A percentile compares a stretch with the other conserved stretches of the same genome.
Evolutionary conservation across 2,329 filamentous ascomycete species (phyloP).

Genomic region (Stachybotrys chlorohalonatus): DNA sequence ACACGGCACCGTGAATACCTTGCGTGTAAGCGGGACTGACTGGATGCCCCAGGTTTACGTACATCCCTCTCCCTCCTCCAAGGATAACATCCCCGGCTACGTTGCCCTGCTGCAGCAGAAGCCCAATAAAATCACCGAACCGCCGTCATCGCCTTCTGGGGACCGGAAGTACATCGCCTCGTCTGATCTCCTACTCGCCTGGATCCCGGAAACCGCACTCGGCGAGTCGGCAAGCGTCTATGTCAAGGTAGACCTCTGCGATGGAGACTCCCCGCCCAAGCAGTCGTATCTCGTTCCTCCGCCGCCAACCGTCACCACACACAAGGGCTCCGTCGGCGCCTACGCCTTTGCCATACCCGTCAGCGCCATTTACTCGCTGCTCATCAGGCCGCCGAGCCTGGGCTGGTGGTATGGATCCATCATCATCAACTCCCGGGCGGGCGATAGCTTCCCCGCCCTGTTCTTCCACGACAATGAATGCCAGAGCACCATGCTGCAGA

Average conservation of each 20-base stretch:
- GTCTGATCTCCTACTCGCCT: slow-evolving; percentile 77
- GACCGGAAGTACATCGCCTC: slow-evolving; percentile 39
- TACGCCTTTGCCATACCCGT: slow-evolving; percentile 91
- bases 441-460: slow-evolving; percentile 87
- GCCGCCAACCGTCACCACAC: slow-evolving; percentile 74
- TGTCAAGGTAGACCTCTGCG: slow-evolving; percentile 87
- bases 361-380: slow-evolving; percentile 79
- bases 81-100: slow-evolving; percentile 93
- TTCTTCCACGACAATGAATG: slow-evolving; percentile 99
- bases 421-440: slow-evolving; percentile 82
- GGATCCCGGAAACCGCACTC: slow-evolving; percentile 83
- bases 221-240: slow-evolving; percentile 83
- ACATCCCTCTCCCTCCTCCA: slow-evolving; percentile 84
- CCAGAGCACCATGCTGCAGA: slow-evolving; percentile 87
- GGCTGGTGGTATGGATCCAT: slow-evolving; percentile 99
- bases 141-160: slow-evolving; percentile 18
- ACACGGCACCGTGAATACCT: neutral
- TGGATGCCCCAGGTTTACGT: slow-evolving; percentile 66
- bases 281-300: slow-evolving; percentile 88
- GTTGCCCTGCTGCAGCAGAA: slow-evolving; percentile 92
- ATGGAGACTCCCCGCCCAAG: slow-evolving; percentile 69
- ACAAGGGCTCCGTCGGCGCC: slow-evolving; percentile 60
- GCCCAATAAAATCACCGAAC: slow-evolving; percentile 32
- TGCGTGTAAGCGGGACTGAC: slow-evolving; percentile 5
- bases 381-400: slow-evolving; percentile 82